A percentile compares a stretch with the other conserved stretches of the same genome.
phyloP scores from a whole-genome alignment of 495 filamentous ascomycete genomes.

The Pyrenula massariospora region DNA sequence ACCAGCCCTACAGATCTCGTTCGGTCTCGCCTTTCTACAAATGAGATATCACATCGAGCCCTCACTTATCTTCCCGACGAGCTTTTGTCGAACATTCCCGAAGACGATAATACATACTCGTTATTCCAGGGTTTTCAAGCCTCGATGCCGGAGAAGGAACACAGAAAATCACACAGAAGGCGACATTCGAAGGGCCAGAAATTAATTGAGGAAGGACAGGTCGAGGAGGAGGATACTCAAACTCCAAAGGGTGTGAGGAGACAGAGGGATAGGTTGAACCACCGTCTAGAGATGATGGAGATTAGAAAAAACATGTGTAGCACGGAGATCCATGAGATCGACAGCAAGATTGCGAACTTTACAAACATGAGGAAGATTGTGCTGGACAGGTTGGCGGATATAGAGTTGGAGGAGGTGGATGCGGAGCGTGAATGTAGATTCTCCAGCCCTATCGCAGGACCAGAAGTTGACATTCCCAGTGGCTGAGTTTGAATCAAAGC shows the following conservation, averaged over 20 bases:
- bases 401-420: slow-evolving; percentile 87
- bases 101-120: slow-evolving; percentile 73
- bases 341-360: slow-evolving; percentile 90
- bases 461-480: slow-evolving; percentile 33
- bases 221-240: slow-evolving; percentile 42
- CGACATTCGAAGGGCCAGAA: slow-evolving; percentile 60
- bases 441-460: slow-evolving; percentile 1
- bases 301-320: slow-evolving; percentile 97
- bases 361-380: slow-evolving; percentile 91
- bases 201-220: slow-evolving; percentile 51
- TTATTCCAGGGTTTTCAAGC: slow-evolving; percentile 96
- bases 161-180: slow-evolving; percentile 54
- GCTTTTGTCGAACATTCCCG: slow-evolving; percentile 75
- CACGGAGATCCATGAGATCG: slow-evolving; percentile 89
- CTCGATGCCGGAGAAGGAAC: slow-evolving; percentile 62
- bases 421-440: slow-evolving; percentile 74
- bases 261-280: slow-evolving; percentile 63
- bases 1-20: slow-evolving; percentile 86
- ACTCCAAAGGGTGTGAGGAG: slow-evolving; percentile 59
- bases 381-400: slow-evolving; percentile 72
- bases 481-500: slow-evolving; percentile 67
- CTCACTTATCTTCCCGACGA: slow-evolving; percentile 84
- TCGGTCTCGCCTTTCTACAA: slow-evolving; percentile 77
- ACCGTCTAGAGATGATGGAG: slow-evolving; percentile 79
- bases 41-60: slow-evolving; percentile 91